A percentile compares a stretch with the other conserved stretches of the same genome.
Evolutionary conservation across 2,329 filamentous ascomycete species (phyloP).

Genomic region (Pyricularia grisea): DNA sequence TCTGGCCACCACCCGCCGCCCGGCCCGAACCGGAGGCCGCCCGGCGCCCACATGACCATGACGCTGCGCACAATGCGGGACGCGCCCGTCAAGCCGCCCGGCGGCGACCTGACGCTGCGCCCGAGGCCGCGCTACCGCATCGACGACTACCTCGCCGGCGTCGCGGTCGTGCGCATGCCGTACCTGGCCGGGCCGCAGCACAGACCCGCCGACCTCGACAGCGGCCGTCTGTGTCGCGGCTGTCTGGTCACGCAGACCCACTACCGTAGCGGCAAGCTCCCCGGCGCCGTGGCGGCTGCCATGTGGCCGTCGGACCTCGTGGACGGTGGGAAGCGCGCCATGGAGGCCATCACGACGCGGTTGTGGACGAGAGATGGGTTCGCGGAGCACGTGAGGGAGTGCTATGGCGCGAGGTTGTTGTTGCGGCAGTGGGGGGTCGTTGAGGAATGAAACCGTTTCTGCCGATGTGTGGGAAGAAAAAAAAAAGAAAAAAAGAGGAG

Average conservation of each 20-base stretch:
- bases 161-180: conserved; percentile 3
- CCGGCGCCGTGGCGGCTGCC: not conserved
- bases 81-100: not conserved
- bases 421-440: not conserved
- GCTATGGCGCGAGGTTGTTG: not conserved
- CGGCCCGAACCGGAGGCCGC: not conserved
- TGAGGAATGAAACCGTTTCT: not conserved
- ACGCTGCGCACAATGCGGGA: not conserved
- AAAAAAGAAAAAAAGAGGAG: too few relatives aligned
- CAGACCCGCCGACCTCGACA: not conserved
- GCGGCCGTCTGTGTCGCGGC: not conserved
- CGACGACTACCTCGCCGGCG: not conserved
- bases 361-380: not conserved
- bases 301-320: not conserved
- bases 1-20: not conserved
- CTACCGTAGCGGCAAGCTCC: not conserved
- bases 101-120: not conserved
- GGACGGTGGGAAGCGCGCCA: not conserved
- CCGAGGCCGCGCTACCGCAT: not conserved
- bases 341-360: not conserved
- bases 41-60: not conserved
- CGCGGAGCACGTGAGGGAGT: not conserved
- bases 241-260: not conserved
- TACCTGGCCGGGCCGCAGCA: not conserved
- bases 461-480: too few relatives aligned